Evolutionary conservation across 768 basidiomycete species (phyloP), one percentile per base, ranked within the genome.

Genomic region (Gymnopilus dilepis): DNA sequence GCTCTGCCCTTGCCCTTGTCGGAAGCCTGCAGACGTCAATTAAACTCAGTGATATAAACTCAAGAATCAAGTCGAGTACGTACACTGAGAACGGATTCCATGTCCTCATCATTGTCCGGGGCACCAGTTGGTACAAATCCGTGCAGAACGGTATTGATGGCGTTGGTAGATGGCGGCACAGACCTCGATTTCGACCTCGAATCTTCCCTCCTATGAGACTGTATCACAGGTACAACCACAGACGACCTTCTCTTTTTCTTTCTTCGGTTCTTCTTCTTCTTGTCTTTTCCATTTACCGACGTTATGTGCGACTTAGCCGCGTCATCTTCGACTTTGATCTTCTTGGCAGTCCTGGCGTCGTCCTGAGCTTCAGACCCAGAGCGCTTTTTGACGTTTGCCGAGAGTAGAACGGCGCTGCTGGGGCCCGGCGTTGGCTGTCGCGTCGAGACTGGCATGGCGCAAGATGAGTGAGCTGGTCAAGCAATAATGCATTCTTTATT

Each of bases 1-100:
- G 74, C 77, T 61, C 74, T 79, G 19, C 74, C 75, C 59, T 82
- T 81, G 43, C 78, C 78, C 63, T 82, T 80, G 60, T 74, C 75
- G 4, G 65, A 68, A n/a, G 67, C 69, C 70, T 77, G 43, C 57
- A 61, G 24, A 42, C 30, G 17, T n/a, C 15, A 22, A 62, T 33
- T 50, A 24, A 41, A 19, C 47, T 54, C 50, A 33, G 58, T 19
- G 19, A 8, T 56, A 19, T 60, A 34, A 37, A 22, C 31, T 8
- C 40, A 28, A 22, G 30, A 51, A 45, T 40, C 21, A 21, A 26
- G 3, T 47, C 28, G 12, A 41, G 48, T 19, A 69, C 73, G 62
- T 51, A 69, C 73, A 47, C 67, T 72, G 9, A 63, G 24, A 4
- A 53, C 41, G 22, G 55, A 53, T n/a, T 62, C 61, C 8, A 52